phyloP scores from a whole-genome alignment of 176 grass and related monocot genomes.

The Musa itinerans region DNA sequence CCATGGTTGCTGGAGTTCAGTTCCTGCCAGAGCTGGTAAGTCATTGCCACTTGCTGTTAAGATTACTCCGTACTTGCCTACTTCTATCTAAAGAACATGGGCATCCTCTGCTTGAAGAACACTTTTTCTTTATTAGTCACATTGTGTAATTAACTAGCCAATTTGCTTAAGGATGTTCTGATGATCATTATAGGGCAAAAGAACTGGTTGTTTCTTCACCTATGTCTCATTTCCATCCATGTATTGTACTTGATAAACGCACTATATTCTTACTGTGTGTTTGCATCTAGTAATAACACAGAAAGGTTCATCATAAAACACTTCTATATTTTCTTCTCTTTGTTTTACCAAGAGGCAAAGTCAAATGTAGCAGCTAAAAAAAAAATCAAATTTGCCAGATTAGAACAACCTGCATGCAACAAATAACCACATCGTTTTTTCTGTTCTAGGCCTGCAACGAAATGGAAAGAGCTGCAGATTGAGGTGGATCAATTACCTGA shows the following conservation, averaged over 20 bases:
- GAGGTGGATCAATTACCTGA: slow-evolving; percentile 96
- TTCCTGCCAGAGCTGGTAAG: slow-evolving; percentile 75
- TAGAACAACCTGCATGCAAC: slow-evolving; percentile 6
- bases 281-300: no score
- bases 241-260: no score
- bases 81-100: no score
- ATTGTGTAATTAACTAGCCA: neutral
- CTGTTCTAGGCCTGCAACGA: slow-evolving; percentile 53
- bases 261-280: no score
- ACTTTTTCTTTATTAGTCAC: neutral
- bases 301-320: no score
- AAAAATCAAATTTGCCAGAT: no score
- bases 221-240: no score
- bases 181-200: no score
- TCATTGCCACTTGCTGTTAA: neutral
- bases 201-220: no score
- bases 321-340: no score
- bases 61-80: neutral
- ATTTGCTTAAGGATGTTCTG: neutral
- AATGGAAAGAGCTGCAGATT: slow-evolving; percentile 98
- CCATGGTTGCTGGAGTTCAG: slow-evolving; percentile 75
- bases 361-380: no score
- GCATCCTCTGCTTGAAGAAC: neutral
- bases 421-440: neutral
- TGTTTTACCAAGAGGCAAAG: no score